Conservation (phyloP, 139 green algal genomes). For the Haematococcus sp. region DNA sequence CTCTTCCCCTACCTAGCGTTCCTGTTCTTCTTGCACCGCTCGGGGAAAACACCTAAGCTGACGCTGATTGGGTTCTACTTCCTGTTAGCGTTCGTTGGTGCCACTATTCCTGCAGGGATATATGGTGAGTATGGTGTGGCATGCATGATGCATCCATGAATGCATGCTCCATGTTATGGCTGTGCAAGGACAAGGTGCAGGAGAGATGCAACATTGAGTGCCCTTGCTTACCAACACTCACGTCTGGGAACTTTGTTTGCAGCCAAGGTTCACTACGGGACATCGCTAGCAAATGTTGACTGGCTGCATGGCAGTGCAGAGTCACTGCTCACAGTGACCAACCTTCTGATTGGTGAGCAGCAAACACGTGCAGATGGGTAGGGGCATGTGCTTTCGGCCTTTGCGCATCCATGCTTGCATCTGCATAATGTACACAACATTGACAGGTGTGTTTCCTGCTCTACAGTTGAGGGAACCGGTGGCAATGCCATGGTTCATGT, state of each 20-base stretch:
- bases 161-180: neutral
- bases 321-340: slow-evolving; percentile 93
- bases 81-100: slow-evolving; percentile 94
- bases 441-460: neutral
- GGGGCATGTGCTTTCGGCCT: neutral
- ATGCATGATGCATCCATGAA: neutral
- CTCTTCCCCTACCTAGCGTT: slow-evolving; percentile 95
- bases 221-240: neutral
- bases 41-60: slow-evolving; percentile 66
- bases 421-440: neutral
- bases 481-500: neutral
- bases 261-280: slow-evolving; percentile 86
- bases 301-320: slow-evolving; percentile 94
- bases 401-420: neutral
- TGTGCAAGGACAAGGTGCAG: neutral
- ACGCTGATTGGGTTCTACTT: slow-evolving; percentile 93
- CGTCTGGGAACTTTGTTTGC: slow-evolving; percentile 10
- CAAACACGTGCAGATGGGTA: too few relatives aligned
- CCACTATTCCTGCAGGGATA: slow-evolving; percentile 91
- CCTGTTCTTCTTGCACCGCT: slow-evolving; percentile 79
- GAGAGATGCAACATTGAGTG: neutral
- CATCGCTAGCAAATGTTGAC: slow-evolving; percentile 92
- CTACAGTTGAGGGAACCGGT: too few relatives aligned
- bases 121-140: slow-evolving; percentile 55
- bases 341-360: slow-evolving; percentile 92